These are phyloP conservation scores for Calonectria ilicicola DNA, from an alignment of 2,329 filamentous ascomycete species.

Conservation along the genomic window DNA sequence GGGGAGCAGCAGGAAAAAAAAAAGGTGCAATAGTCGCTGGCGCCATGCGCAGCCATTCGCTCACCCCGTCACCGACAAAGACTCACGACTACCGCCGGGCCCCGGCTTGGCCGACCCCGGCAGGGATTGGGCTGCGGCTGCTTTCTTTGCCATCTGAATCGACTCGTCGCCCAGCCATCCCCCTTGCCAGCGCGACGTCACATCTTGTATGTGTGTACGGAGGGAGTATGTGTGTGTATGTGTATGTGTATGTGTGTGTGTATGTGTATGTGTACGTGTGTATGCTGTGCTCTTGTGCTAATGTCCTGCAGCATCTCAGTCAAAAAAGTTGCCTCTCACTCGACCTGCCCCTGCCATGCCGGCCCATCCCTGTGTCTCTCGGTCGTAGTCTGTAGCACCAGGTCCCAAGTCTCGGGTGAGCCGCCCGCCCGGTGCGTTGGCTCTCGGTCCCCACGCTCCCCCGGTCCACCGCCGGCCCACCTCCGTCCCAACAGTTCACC, in stretches of 20 bases:
- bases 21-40: conserved; percentile 1
- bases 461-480: conserved; percentile 31
- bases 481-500: conserved; percentile 40
- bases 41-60: conserved; percentile 5
- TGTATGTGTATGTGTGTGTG: not conserved
- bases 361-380: conserved; percentile 10
- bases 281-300: not conserved
- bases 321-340: not conserved
- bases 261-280: not conserved
- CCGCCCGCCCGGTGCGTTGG: conserved; percentile 39
- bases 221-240: not conserved
- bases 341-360: not conserved
- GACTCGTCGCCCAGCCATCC: not conserved
- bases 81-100: conserved; percentile 16
- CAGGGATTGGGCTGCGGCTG: conserved; percentile 5
- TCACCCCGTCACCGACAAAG: conserved; percentile 21
- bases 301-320: conserved; percentile 4
- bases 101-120: conserved; percentile 26
- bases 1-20: not conserved
- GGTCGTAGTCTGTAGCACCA: conserved; percentile 24
- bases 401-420: conserved; percentile 27
- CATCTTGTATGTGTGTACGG: not conserved
- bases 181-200: not conserved
- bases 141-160: not conserved
- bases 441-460: conserved; percentile 34